A percentile compares a stretch with the other conserved stretches of the same genome.
Evolutionary conservation across 257 asterid species (phyloP).

Genomic region (Osmanthus fragrans): DNA sequence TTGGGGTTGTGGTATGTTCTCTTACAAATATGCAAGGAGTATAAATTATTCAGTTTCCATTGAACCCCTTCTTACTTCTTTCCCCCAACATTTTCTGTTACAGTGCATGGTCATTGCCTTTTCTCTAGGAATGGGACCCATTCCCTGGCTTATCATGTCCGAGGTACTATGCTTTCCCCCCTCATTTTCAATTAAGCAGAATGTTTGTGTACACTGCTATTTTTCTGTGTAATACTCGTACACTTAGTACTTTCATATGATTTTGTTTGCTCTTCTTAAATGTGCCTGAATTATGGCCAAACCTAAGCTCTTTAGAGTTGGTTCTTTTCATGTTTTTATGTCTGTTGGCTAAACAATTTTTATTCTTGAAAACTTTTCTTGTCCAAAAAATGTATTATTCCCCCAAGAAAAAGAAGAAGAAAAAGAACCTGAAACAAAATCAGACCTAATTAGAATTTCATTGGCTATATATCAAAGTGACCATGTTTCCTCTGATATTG

Average conservation of each 20-base stretch:
- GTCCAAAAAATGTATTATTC: background rate
- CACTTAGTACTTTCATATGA: background rate
- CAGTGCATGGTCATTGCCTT: slow-evolving; percentile 50
- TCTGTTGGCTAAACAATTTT: too few species aligned
- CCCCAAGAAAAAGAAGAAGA: too few species aligned
- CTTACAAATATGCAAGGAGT: slow-evolving; percentile 7
- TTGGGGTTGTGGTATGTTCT: slow-evolving; percentile 59
- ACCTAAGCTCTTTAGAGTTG: background rate
- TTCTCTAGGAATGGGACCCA: slow-evolving; percentile 82
- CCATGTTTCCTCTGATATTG: slow-evolving; percentile 13
- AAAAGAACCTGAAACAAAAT: too few species aligned
- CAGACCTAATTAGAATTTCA: background rate
- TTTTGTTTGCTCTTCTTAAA: background rate
- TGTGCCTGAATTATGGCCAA: background rate
- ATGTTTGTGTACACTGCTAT: background rate
- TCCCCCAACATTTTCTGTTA: slow-evolving; percentile 9
- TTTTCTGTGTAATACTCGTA: background rate
- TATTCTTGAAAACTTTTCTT: too few species aligned
- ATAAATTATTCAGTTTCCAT: slow-evolving; percentile 6
- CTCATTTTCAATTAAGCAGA: slow-evolving; percentile 4
- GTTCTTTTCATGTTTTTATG: too few species aligned
- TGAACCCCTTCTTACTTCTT: slow-evolving; percentile 15
- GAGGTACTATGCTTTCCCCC: slow-evolving; percentile 49
- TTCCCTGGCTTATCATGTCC: slow-evolving; percentile 70
- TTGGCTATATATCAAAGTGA: background rate